Evolutionary conservation across 2,329 filamentous ascomycete species (phyloP).

Genomic region (Trichophaea hybrida): DNA sequence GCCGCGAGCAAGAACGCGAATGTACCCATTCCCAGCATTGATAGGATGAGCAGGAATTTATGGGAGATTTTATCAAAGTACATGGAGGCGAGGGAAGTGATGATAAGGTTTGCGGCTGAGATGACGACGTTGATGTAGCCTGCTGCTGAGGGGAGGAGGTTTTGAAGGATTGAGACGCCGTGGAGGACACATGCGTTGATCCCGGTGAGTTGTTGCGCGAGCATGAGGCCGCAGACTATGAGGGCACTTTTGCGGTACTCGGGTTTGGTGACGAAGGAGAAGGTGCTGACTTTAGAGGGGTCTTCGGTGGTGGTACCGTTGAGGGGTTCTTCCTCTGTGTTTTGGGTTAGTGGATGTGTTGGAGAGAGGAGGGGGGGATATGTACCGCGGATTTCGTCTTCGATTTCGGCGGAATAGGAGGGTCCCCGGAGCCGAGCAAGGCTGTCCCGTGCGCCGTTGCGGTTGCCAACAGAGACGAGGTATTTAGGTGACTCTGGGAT

Average conservation of each 20-base stretch:
- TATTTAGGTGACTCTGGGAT: conserved; percentile 80
- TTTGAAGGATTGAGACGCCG: conserved; percentile 73
- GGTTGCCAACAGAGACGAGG: conserved; percentile 53
- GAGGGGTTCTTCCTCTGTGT: conserved; percentile 12
- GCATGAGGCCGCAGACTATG: conserved; percentile 80
- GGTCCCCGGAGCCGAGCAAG: conserved; percentile 64
- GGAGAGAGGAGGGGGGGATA: background rate
- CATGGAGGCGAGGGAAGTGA: conserved; percentile 67
- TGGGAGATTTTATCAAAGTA: conserved; percentile 77
- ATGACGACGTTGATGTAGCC: conserved; percentile 75
- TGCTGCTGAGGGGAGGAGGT: conserved; percentile 66
- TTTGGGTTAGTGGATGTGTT: background rate
- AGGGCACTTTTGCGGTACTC: conserved; percentile 59
- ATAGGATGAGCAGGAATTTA: conserved; percentile 69
- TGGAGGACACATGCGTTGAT: conserved; percentile 99
- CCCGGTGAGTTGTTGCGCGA: conserved; percentile 79
- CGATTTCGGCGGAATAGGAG: conserved; percentile 51
- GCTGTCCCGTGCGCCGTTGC: conserved; percentile 46
- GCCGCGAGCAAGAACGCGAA: conserved; percentile 65
- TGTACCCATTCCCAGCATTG: conserved; percentile 69
- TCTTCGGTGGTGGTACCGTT: conserved; percentile 3
- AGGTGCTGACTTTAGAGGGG: background rate
- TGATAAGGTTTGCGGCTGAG: conserved; percentile 70
- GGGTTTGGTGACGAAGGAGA: conserved; percentile 48
- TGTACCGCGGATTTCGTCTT: conserved; percentile 46